Base-by-base conservation (phyloP, 768 basidiomycete genomes). In the Mycena venus region DNA sequence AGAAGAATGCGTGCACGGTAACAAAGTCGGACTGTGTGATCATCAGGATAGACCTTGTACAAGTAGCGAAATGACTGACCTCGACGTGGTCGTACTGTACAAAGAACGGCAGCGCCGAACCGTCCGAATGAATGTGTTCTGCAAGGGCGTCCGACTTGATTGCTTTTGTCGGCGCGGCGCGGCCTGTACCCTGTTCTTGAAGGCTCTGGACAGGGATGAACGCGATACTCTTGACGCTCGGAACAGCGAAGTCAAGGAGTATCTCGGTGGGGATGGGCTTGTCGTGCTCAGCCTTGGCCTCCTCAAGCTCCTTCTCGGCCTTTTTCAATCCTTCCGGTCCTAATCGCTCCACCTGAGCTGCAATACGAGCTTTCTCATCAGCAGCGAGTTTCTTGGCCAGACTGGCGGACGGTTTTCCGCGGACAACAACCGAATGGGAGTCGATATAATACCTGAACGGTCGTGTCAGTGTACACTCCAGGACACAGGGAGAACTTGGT, bases 71-170 rank as follows among this genome's bases (percentile, higher is more conserved):
- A 40, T 25, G 29, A 25, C 84, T 49, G 60, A 95, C 97, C 86
- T 96, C 90, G 59, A 98, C 96, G 82, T 97, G 95, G 78, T 98
- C 95, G 79, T 96, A 99, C 79, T 98, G 94, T 12, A 98, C 91
- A 81, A 97, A 97, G 85, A 96, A 97, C 8, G 98, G 92, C 38
- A 97, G 81, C 4, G 89, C 81, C 2, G 87, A 80, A 4, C 93
- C 93, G 76, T 98, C 96, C 3, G 84, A 81, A 64, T 90, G 86
- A 29, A 99, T 86, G 79, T 94, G 90, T 70, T 86, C 86, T 68
- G 88, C 86, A 25, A 98, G 86, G 9, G 86, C 85, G 9, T 84
- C 83, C 53, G 84, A 83, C 5, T 80, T 73, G 5, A 80, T 74
- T 17, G 81, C 67, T 14, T 74, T 73, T 56, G 82, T 77, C 58